These are phyloP conservation scores for Kurtzmaniella cleridarum DNA, from an alignment of 805 yeast genomes.

Conservation along the genomic window DNA sequence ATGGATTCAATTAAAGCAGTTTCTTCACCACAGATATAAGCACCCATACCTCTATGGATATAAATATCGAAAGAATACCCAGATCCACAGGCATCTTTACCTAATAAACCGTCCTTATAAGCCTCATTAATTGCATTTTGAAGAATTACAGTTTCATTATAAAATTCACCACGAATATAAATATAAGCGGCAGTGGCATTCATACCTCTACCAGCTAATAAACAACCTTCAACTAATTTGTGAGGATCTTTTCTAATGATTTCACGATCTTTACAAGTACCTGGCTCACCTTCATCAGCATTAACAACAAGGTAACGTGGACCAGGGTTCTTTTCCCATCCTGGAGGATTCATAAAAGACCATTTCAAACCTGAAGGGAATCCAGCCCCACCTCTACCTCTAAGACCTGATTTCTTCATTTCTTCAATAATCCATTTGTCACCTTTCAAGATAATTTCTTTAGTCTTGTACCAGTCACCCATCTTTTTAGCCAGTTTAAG, in stretches of 20 bases:
- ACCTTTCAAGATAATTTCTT: constrained; percentile 77
- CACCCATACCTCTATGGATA: constrained; percentile 91
- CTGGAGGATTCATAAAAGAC: constrained; percentile 95
- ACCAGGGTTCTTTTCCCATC: constrained; percentile 89
- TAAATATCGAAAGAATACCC: constrained; percentile 81
- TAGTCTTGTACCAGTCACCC: constrained; percentile 93
- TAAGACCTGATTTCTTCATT: constrained; percentile 75
- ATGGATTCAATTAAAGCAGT: constrained; percentile 83
- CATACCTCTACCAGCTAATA: constrained; percentile 86
- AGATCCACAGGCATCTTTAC: constrained; percentile 82
- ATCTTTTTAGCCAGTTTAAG: constrained; percentile 66
- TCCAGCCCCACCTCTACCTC: constrained; percentile 95
- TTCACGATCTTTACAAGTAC: constrained; percentile 90
- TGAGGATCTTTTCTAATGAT: constrained; percentile 90
- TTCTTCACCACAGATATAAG: constrained; percentile 90
- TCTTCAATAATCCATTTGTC: constrained; percentile 88
- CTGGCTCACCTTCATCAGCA: constrained; percentile 95
- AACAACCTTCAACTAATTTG: constrained; percentile 87
- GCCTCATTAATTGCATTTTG: constrained; percentile 87
- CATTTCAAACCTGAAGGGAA: constrained; percentile 88
- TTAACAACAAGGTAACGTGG: constrained; percentile 85
- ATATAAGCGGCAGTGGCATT: constrained; percentile 91
- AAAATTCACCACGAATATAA: constrained; percentile 87
- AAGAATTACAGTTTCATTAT: constrained; percentile 68
- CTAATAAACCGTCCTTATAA: constrained; percentile 71